These are phyloP conservation scores for Garcileccinum viscosum DNA, from an alignment of 1,284 basidiomycete species.

Conservation along the genomic window DNA sequence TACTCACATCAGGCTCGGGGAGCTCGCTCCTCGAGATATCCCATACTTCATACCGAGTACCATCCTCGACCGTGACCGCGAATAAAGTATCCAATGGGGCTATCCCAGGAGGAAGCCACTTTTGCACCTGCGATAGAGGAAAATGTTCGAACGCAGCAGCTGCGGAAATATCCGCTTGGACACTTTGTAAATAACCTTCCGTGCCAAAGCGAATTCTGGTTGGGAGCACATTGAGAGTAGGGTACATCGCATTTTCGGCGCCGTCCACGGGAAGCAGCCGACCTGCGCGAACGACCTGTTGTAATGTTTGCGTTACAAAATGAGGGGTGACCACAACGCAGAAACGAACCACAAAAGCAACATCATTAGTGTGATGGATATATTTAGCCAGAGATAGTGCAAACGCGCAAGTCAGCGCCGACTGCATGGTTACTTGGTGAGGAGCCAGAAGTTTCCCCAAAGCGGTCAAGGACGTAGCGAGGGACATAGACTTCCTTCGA, in stretches of 20 bases:
- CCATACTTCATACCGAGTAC: constrained; percentile 32
- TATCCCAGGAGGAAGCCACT: constrained; percentile 48
- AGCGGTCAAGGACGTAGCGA: constrained; percentile 36
- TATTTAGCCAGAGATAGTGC: constrained; percentile 39
- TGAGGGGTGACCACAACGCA: background rate
- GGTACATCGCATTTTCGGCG: constrained; percentile 46
- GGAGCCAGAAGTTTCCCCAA: constrained; percentile 42
- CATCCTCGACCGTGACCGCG: constrained; percentile 48
- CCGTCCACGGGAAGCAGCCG: constrained; percentile 49
- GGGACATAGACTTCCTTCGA: constrained; percentile 28
- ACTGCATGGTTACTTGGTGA: constrained; percentile 51
- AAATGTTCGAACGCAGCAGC: constrained; percentile 51
- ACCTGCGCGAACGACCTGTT: constrained; percentile 55
- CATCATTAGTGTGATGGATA: constrained; percentile 40
- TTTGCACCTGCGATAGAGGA: constrained; percentile 51
- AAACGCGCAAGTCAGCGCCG: constrained; percentile 49
- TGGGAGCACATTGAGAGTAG: constrained; percentile 53
- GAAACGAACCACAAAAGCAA: constrained; percentile 52
- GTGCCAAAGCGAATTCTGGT: constrained; percentile 43
- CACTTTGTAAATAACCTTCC: constrained; percentile 36
- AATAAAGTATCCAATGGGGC: constrained; percentile 52
- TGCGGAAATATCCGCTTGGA: constrained; percentile 48
- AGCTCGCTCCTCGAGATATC: constrained; percentile 45
- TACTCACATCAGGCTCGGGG: constrained; percentile 52
- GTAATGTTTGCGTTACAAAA: constrained; percentile 4